Evolutionary conservation across 208 protist genomes (phyloP), one percentile per base, ranked within the genome.

Genomic region (Crithidia fasciculata): DNA sequence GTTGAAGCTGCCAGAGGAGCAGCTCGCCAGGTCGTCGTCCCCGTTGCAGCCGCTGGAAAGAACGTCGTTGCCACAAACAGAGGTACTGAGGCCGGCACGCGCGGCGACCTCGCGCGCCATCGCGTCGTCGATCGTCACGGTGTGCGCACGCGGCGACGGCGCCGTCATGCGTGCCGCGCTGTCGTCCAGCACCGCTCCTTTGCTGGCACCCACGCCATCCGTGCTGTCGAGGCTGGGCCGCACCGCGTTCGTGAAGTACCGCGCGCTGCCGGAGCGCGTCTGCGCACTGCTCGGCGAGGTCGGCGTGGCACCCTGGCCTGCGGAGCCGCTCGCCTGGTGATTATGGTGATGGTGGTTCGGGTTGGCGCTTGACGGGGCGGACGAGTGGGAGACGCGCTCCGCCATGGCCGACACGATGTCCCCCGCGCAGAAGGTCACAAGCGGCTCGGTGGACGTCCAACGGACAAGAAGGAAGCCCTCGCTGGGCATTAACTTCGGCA

Each of bases 361-460:
- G 63, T 65, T 58, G 44, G n/a, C 56, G 15, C 4, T 16, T 0
- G 37, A 28, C 12, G 65, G 10, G 8, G 12, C 8, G 15, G 45
- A 39, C 52, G 44, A 18, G 16, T 28, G 28, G 28, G 52, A 49
- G n/a, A 63, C 12, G 36, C 76, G 68, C 64, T 81, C 76, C 16
- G 56, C 76, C 76, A 74, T 80, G 55, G 58, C 73, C 15, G 74
- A 77, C 7, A 73, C 45, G 56, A 66, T 61, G 56, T 83, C 78
- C 7, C 78, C 72, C 12, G 18, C 36, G 52, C 69, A 66, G 45
- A 76, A 82, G 10, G 75, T 85, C 41, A 84, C 78, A 16, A 78
- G 37, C 8, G 84, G 84, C 56, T 78, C 77, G 41, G 47, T 65
- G 18, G 69, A 60, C 5, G 61, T 78, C 82, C 84, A 89, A 15